Conservation (phyloP, 257 asterid species). For the Avicennia marina region DNA sequence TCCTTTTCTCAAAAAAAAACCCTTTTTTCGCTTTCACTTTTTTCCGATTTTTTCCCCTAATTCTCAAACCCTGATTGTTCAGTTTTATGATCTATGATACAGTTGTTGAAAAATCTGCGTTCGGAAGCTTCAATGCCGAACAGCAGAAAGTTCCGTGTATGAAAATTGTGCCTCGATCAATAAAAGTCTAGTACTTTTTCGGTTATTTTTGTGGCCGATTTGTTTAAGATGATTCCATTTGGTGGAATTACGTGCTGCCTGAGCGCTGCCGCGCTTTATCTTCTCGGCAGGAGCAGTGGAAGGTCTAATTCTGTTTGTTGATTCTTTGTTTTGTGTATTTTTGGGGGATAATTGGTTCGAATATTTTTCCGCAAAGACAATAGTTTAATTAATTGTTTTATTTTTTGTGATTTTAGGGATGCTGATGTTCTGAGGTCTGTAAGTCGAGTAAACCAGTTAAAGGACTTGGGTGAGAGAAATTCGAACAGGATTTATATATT, state of each 20-base stretch:
- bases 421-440: conserved; percentile 78
- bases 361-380: neutral
- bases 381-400: neutral
- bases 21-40: neutral
- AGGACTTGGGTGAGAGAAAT: conserved; percentile 72
- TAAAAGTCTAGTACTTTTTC: neutral
- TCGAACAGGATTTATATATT: neutral
- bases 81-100: neutral
- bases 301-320: conserved; percentile 36
- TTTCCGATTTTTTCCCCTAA: neutral
- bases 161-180: neutral
- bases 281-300: conserved; percentile 94
- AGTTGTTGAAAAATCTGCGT: neutral
- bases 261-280: conserved; percentile 94
- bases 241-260: conserved; percentile 90
- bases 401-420: conserved; percentile 46
- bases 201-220: neutral
- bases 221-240: conserved; percentile 63
- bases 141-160: conserved; percentile 2
- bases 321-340: neutral
- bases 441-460: conserved; percentile 82
- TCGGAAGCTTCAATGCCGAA: conserved; percentile 15
- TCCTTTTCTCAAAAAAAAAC: neutral
- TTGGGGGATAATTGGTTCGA: neutral
- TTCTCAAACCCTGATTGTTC: neutral